A percentile compares a stretch with the other conserved stretches of the same genome.
Evolutionary conservation across 768 basidiomycete genomes (phyloP).

Genomic region (Pulveroboletus ravenelii): DNA sequence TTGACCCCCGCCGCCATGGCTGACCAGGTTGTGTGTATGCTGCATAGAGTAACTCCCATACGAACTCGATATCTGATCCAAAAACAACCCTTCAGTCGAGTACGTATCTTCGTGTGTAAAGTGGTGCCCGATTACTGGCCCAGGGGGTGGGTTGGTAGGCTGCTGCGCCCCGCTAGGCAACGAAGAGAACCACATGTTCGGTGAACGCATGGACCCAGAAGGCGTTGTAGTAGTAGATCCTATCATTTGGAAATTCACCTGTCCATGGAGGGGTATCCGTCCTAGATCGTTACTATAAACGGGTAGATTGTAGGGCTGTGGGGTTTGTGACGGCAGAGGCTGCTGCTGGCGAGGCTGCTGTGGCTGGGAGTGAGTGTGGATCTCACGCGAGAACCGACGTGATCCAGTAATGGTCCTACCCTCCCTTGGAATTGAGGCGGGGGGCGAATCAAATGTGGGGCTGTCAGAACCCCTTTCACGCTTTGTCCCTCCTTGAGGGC

Average conservation of each 20-base stretch:
- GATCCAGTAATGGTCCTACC: constrained; percentile 31
- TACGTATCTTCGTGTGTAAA: constrained; percentile 10
- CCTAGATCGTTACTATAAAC: constrained; percentile 57
- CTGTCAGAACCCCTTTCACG: constrained; percentile 60
- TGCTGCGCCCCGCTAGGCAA: constrained; percentile 2
- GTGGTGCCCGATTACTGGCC: background rate
- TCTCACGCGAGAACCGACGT: constrained; percentile 31
- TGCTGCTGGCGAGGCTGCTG: constrained; percentile 11
- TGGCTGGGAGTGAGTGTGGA: constrained; percentile 5
- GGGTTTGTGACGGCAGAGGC: constrained; percentile 6
- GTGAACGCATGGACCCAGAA: constrained; percentile 1
- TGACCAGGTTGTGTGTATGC: background rate
- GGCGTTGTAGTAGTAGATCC: background rate
- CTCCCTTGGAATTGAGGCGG: constrained; percentile 10
- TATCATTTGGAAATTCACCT: constrained; percentile 12
- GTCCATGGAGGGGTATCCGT: constrained; percentile 43
- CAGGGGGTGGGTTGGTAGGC: background rate
- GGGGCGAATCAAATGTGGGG: constrained; percentile 22
- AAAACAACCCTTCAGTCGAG: constrained; percentile 21
- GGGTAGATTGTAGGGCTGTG: constrained; percentile 38
- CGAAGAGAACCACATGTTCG: constrained; percentile 21
- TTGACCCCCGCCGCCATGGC: background rate
- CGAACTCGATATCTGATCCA: constrained; percentile 14
- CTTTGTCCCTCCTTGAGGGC: constrained; percentile 50
- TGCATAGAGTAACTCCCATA: constrained; percentile 3